Percentiles rank a stretch among this genome's conserved stretches.
Conservation (phyloP, 768 basidiomycete genomes). For the Amanita brunnescens region DNA sequence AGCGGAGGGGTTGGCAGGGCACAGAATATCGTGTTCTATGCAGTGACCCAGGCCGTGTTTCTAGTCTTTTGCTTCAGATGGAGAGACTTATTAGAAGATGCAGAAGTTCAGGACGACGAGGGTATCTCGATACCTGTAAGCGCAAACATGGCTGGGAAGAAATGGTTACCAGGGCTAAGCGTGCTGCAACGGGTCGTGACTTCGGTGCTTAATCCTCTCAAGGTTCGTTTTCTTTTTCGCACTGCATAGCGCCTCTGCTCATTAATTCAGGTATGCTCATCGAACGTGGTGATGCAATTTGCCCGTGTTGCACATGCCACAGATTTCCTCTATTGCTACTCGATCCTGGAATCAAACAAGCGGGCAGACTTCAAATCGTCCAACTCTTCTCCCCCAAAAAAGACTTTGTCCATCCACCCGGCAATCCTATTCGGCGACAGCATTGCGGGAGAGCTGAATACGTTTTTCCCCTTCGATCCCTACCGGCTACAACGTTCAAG, state of each 20-base stretch:
- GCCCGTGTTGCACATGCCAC: constrained; percentile 88
- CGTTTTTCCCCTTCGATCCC: constrained; percentile 98
- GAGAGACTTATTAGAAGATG: constrained; percentile 69
- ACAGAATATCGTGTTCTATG: constrained; percentile 81
- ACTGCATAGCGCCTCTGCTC: constrained; percentile 2
- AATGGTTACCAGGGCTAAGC: constrained; percentile 79
- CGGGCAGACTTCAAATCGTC: constrained; percentile 41
- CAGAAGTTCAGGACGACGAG: constrained; percentile 49
- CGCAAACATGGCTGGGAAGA: constrained; percentile 16
- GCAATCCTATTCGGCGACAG: constrained; percentile 23
- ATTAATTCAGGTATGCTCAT: constrained; percentile 64
- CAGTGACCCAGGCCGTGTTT: constrained; percentile 85
- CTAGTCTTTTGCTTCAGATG: constrained; percentile 98
- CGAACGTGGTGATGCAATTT: constrained; percentile 88
- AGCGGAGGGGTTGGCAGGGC: constrained; percentile 17
- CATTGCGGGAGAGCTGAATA: constrained; percentile 66
- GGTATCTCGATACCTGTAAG: background rate
- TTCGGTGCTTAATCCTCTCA: constrained; percentile 83
- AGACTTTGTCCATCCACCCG: constrained; percentile 11
- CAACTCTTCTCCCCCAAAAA: constrained; percentile 1
- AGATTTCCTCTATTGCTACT: constrained; percentile 89
- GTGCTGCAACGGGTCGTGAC: constrained; percentile 73
- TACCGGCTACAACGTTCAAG: constrained; percentile 81
- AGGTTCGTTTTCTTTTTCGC: constrained; percentile 36
- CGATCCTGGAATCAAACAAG: constrained; percentile 83